These are phyloP conservation scores for Candolleomyces eurysporus DNA, from an alignment of 768 basidiomycete species.

Conservation along the genomic window DNA sequence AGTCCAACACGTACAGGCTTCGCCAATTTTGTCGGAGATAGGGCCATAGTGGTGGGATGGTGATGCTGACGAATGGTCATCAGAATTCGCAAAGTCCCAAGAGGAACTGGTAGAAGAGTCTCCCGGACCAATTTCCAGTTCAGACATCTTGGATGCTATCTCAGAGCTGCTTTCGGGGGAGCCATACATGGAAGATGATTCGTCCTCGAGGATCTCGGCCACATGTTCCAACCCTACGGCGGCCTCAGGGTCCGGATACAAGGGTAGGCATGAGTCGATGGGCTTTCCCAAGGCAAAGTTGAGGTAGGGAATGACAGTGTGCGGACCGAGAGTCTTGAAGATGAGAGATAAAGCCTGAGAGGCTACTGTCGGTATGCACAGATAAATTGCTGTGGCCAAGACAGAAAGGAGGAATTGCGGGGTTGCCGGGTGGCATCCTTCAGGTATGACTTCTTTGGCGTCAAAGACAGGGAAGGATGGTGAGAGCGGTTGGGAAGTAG, in stretches of 20 bases:
- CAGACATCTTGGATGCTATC: constrained; percentile 7
- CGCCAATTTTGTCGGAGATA: constrained; percentile 89
- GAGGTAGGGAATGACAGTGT: constrained; percentile 74
- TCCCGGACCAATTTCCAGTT: background rate
- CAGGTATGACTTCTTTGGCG: constrained; percentile 34
- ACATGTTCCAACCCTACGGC: constrained; percentile 72
- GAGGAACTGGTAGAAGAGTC: constrained; percentile 8
- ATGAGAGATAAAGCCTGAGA: constrained; percentile 73
- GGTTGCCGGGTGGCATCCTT: constrained; percentile 67
- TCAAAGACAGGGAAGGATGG: constrained; percentile 48
- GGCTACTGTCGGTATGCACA: constrained; percentile 76
- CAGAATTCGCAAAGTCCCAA: constrained; percentile 13
- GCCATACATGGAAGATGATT: constrained; percentile 14
- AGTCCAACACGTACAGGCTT: constrained; percentile 86
- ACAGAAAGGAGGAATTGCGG: constrained; percentile 84
- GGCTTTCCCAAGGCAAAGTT: constrained; percentile 77
- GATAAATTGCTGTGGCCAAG: constrained; percentile 82
- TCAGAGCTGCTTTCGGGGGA: constrained; percentile 15
- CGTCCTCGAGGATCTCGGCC: constrained; percentile 47
- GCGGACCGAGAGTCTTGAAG: constrained; percentile 73
- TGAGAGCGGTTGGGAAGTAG: constrained; percentile 67
- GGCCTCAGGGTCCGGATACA: constrained; percentile 46
- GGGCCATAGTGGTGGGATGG: constrained; percentile 73
- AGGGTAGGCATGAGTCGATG: constrained; percentile 40
- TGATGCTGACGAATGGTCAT: constrained; percentile 7